Base-by-base conservation (phyloP, 2,329 filamentous ascomycete species). In the Aspergillus sp. region DNA sequence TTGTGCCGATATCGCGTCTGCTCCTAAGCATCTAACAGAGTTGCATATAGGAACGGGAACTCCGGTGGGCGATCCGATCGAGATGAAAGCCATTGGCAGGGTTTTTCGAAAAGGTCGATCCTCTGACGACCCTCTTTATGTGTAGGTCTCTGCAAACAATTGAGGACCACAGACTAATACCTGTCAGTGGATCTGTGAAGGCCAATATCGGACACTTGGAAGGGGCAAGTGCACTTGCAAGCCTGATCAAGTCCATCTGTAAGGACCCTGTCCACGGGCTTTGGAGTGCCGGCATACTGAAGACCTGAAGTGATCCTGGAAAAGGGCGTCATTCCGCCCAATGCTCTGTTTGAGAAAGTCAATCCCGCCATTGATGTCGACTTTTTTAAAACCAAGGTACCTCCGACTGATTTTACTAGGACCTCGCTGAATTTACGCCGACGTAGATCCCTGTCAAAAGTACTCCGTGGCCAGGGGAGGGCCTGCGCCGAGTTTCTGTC, bases 161-260 rank as follows among this genome's bases (percentile, higher is more conserved):
- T 8, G 13, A 2, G 2, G 7, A 14, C 2, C 8, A 3, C n/a
- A n/a, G 3, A 3, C n/a, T 24, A 3, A 8, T 24, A 24, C 8
- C 22, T 24, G 2, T n/a, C 7, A 26, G 25, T n/a, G 36, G 35
- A 8, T 35, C 40, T 8, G 35, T 41, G 6, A 43, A 43, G 26
- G 27, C 35, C 4, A 43, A 39, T 25, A 36, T 43, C 16, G 41
- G 41, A 4, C 38, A 43, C 29, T 35, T 40, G 1, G 41, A 41
- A 33, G 38, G 43, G 8, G 35, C 36, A 3, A 32, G 41, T 6
- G 50, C 49, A 3, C 17, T 53, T 8, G 41, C 47, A 7, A 31
- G 39, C 2, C 15, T 53, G 8, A 39, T 51, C 15, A 52, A 51
- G 26, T 15, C 28, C 17, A 30, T 35, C 8, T 19, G 29, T 26